phyloP scores from a whole-genome alignment of 202 grass and related monocot genomes.

The Zoysia matrella region DNA sequence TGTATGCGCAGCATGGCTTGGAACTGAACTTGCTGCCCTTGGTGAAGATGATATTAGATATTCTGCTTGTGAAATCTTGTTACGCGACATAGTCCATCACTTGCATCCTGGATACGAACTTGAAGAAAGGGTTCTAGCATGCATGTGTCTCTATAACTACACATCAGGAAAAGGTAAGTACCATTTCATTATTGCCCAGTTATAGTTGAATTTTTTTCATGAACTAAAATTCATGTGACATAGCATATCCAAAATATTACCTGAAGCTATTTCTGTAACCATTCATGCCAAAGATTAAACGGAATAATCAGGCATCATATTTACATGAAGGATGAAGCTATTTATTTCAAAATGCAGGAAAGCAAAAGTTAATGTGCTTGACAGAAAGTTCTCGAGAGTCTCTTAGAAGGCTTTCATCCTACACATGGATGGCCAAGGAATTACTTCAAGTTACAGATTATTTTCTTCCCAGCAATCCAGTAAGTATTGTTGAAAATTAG shows the following conservation, averaged over 20 bases:
- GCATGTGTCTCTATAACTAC: slow-evolving; percentile 90
- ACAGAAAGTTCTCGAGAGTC: slow-evolving; percentile 88
- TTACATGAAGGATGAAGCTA: neutral
- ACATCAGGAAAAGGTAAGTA: slow-evolving; percentile 96
- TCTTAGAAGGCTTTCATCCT: slow-evolving; percentile 77
- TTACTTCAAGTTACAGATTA: slow-evolving; percentile 95
- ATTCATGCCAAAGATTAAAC: slow-evolving; percentile 8
- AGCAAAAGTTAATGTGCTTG: slow-evolving; percentile 87
- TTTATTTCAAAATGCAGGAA: slow-evolving; percentile 62
- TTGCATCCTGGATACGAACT: slow-evolving; percentile 85
- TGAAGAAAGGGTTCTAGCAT: slow-evolving; percentile 84
- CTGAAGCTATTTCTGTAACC: slow-evolving; percentile 1
- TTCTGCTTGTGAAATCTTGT: slow-evolving; percentile 67
- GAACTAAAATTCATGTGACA: slow-evolving; percentile 3
- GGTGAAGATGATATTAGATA: slow-evolving; percentile 65
- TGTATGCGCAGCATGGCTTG: slow-evolving; percentile 80
- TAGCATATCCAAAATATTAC: slow-evolving; percentile 22
- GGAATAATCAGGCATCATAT: slow-evolving; percentile 4
- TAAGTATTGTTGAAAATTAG: slow-evolving; percentile 58
- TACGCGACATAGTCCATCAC: slow-evolving; percentile 69
- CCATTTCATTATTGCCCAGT: neutral
- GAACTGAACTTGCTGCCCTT: slow-evolving; percentile 71
- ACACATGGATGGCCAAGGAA: slow-evolving; percentile 99
- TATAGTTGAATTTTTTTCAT: slow-evolving; percentile 33
- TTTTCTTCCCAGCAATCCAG: slow-evolving; percentile 78